A percentile compares a stretch with the other conserved stretches of the same genome.
These are phyloP conservation scores for Rhodotorula taiwanensis DNA, from an alignment of 768 basidiomycete genomes.

Conservation along the genomic window DNA sequence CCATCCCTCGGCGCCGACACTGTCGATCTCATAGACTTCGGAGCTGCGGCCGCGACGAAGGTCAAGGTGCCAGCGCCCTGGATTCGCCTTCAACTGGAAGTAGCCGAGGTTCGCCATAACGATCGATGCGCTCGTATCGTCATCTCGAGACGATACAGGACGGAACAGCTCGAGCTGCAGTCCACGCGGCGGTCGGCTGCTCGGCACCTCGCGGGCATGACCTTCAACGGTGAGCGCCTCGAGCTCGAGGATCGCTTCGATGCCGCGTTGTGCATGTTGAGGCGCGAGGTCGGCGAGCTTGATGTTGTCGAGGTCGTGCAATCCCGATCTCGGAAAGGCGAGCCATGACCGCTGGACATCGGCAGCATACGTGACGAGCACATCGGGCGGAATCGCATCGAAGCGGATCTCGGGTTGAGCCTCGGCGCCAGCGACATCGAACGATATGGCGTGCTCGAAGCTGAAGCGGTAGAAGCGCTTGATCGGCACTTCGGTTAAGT, in stretches of 20 bases:
- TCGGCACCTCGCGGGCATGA: constrained; percentile 68
- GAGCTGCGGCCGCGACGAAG: constrained; percentile 75
- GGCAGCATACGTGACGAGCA: constrained; percentile 89
- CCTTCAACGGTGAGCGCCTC: constrained; percentile 91
- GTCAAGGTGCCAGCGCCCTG: constrained; percentile 75
- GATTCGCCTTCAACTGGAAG: constrained; percentile 86
- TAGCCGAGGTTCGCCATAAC: constrained; percentile 94
- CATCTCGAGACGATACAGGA: constrained; percentile 37
- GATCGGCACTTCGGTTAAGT: constrained; percentile 70
- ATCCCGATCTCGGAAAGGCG: constrained; percentile 76
- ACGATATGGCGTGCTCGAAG: constrained; percentile 54
- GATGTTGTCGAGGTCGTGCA: constrained; percentile 93
- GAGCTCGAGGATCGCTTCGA: constrained; percentile 75
- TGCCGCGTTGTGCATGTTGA: constrained; percentile 52
- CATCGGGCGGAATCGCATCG: constrained; percentile 66
- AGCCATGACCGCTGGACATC: constrained; percentile 90
- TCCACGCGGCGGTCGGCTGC: constrained; percentile 71
- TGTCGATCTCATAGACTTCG: constrained; percentile 73
- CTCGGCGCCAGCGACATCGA: constrained; percentile 58
- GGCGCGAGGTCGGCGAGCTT: constrained; percentile 63
- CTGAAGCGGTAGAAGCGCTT: constrained; percentile 89
- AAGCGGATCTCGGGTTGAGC: constrained; percentile 59
- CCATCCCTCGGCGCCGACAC: constrained; percentile 85
- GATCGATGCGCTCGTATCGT: constrained; percentile 43
- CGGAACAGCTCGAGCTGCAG: constrained; percentile 75